Evolutionary conservation across 2,329 filamentous ascomycete genomes (phyloP).

Genomic region (Aureobasidium sp.): DNA sequence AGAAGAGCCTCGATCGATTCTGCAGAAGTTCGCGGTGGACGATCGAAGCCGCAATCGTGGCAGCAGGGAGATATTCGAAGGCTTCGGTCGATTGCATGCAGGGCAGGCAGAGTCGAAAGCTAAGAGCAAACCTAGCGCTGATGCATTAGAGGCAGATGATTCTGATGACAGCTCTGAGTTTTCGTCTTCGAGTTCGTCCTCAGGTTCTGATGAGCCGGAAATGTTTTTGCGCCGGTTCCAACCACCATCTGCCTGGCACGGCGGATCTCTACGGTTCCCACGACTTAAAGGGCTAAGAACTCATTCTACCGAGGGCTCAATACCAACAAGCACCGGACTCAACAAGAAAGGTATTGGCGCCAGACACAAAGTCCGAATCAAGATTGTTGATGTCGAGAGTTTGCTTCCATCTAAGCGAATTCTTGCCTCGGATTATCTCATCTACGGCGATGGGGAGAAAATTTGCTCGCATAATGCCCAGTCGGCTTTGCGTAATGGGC

Average conservation of each 20-base stretch:
- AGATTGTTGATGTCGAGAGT: slow-evolving; percentile 62
- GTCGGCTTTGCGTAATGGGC: slow-evolving; percentile 65
- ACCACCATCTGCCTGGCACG: slow-evolving; percentile 17
- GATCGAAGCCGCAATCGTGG: slow-evolving; percentile 32
- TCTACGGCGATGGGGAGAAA: slow-evolving; percentile 74
- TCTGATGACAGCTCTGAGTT: slow-evolving; percentile 16
- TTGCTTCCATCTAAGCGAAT: slow-evolving; percentile 71
- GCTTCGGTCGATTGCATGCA: slow-evolving; percentile 54
- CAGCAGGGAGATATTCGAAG: slow-evolving; percentile 53
- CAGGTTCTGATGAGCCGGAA: slow-evolving; percentile 23
- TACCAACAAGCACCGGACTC: slow-evolving; percentile 17
- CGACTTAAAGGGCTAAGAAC: slow-evolving; percentile 18
- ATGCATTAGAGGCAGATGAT: slow-evolving; percentile 19
- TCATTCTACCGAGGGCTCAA: slow-evolving; percentile 15
- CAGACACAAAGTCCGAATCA: slow-evolving; percentile 60
- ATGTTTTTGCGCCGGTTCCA: slow-evolving; percentile 16
- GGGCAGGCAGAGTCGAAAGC: slow-evolving; percentile 42
- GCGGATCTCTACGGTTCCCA: slow-evolving; percentile 15
- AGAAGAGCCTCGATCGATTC: slow-evolving; percentile 40
- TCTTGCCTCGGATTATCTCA: slow-evolving; percentile 71
- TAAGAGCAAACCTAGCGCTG: slow-evolving; percentile 4
- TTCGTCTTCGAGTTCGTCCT: slow-evolving; percentile 33
- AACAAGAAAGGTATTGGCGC: slow-evolving; percentile 19
- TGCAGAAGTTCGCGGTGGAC: slow-evolving; percentile 16
- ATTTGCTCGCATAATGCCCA: slow-evolving; percentile 78